Percentiles rank a stretch among this genome's conserved stretches.
These are phyloP conservation scores for Mycena metata DNA, from an alignment of 768 basidiomycete species.

Conservation along the genomic window DNA sequence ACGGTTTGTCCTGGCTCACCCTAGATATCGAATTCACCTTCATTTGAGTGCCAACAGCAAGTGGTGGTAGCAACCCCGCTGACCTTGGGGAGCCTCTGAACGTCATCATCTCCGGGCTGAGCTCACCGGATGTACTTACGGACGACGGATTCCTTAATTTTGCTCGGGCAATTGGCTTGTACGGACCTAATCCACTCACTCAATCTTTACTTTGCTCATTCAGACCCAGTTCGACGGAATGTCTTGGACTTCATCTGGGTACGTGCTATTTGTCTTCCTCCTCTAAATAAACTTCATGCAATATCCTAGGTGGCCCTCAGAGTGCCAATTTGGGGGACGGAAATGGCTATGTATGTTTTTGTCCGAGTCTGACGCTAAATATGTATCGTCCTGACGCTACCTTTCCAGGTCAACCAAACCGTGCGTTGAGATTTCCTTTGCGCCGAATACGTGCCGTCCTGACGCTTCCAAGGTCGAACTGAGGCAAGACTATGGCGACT, in stretches of 20 bases:
- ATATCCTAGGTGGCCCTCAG: conserved; percentile 70
- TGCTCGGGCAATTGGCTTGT: conserved; percentile 76
- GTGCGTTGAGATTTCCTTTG: conserved; percentile 55
- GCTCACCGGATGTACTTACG: conserved; percentile 69
- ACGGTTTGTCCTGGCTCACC: conserved; percentile 47
- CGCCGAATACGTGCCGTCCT: background rate
- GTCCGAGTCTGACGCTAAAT: conserved; percentile 32
- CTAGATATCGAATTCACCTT: background rate
- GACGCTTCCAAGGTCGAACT: conserved; percentile 70
- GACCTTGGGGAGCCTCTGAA: conserved; percentile 80
- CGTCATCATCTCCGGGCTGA: conserved; percentile 77
- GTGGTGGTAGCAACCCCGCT: conserved; percentile 10
- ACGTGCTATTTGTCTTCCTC: conserved; percentile 18
- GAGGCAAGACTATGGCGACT: conserved; percentile 81
- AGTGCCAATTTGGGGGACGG: conserved; percentile 86
- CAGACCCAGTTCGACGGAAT: conserved; percentile 36
- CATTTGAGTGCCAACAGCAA: conserved; percentile 10
- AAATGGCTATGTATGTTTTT: conserved; percentile 62
- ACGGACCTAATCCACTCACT: conserved; percentile 48
- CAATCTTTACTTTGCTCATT: conserved; percentile 41
- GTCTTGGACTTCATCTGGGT: conserved; percentile 33
- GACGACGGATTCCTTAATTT: conserved; percentile 70
- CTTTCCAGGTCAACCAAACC: conserved; percentile 53
- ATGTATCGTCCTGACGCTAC: conserved; percentile 45
- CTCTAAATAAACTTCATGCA: conserved; percentile 66